Percentiles rank a stretch among this genome's conserved stretches.
Conservation (phyloP, 148 eudicot species). For the Persicaria maculosa region DNA sequence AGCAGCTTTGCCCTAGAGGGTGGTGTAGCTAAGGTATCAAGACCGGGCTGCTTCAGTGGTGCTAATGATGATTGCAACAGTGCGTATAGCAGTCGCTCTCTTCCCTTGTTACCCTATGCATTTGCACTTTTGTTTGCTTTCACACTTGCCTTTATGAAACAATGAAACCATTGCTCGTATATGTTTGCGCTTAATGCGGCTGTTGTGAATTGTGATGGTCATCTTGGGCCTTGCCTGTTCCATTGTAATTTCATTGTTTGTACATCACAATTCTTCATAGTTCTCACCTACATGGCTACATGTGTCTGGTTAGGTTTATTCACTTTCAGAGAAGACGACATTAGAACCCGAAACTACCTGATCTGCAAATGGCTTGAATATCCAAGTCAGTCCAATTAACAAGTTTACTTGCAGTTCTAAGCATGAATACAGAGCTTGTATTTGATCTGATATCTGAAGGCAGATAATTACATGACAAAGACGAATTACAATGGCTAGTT, state of each 20-base stretch:
- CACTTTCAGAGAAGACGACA: background rate
- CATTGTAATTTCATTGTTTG: slow-evolving; percentile 8
- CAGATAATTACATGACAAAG: background rate
- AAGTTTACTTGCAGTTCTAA: background rate
- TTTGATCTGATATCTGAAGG: background rate
- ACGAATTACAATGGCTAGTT: no score
- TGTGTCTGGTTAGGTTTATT: background rate
- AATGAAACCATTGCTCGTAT: background rate
- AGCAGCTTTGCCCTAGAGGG: slow-evolving; percentile 58
- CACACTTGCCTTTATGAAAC: slow-evolving; percentile 23
- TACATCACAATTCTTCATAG: background rate
- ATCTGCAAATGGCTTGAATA: background rate
- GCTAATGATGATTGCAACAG: slow-evolving; percentile 64
- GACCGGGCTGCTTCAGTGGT: slow-evolving; percentile 92
- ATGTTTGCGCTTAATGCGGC: background rate
- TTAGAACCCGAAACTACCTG: background rate
- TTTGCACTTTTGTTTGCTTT: slow-evolving; percentile 30
- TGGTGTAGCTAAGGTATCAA: slow-evolving; percentile 50
- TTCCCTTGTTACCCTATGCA: slow-evolving; percentile 24
- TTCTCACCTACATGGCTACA: no score
- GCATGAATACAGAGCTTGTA: background rate
- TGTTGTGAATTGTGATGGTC: slow-evolving; percentile 5
- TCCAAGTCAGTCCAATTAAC: background rate
- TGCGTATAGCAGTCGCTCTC: slow-evolving; percentile 22
- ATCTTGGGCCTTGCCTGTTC: background rate